phyloP scores from a whole-genome alignment of 1,284 basidiomycete species.

The Fomitopsis pinicola region DNA sequence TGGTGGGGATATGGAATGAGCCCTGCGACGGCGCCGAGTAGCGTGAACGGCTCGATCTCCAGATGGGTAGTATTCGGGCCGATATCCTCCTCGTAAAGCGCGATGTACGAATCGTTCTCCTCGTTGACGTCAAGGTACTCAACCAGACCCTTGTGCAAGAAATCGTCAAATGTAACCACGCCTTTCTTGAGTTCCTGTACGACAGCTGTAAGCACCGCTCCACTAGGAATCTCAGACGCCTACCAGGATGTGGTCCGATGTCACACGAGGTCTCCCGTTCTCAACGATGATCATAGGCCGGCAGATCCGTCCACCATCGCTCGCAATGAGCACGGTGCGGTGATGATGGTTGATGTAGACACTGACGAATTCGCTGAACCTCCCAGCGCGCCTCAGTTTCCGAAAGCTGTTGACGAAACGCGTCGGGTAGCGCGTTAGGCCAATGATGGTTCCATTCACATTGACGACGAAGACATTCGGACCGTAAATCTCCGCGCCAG shows the following conservation, averaged over 20 bases:
- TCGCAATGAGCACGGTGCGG: conserved; percentile 92
- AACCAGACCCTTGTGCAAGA: conserved; percentile 91
- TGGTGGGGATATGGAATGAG: conserved; percentile 99
- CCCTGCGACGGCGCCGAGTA: conserved; percentile 96
- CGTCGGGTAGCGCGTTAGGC: conserved; percentile 83
- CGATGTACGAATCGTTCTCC: conserved; percentile 98
- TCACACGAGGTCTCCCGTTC: conserved; percentile 75
- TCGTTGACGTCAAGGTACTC: conserved; percentile 99
- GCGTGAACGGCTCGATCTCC: conserved; percentile 98
- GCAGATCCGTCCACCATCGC: conserved; percentile 97
- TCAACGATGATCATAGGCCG: conserved; percentile 98
- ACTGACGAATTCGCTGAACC: conserved; percentile 95
- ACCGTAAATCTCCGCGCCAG: conserved; percentile 95
- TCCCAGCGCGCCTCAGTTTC: conserved; percentile 85
- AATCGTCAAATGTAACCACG: conserved; percentile 88
- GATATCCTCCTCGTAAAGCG: conserved; percentile 91
- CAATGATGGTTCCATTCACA: conserved; percentile 95
- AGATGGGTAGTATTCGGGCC: conserved; percentile 85
- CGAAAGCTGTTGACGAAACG: conserved; percentile 92
- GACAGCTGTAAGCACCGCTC: conserved; percentile 6
- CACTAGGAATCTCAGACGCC: neutral
- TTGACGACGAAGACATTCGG: conserved; percentile 93
- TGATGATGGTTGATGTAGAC: conserved; percentile 98
- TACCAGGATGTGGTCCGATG: conserved; percentile 78
- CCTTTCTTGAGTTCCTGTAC: conserved; percentile 76